Percentiles rank a stretch among this genome's conserved stretches.
These are phyloP conservation scores for Parachaetomium inaequale DNA, from an alignment of 495 filamentous ascomycete species.

Conservation along the genomic window DNA sequence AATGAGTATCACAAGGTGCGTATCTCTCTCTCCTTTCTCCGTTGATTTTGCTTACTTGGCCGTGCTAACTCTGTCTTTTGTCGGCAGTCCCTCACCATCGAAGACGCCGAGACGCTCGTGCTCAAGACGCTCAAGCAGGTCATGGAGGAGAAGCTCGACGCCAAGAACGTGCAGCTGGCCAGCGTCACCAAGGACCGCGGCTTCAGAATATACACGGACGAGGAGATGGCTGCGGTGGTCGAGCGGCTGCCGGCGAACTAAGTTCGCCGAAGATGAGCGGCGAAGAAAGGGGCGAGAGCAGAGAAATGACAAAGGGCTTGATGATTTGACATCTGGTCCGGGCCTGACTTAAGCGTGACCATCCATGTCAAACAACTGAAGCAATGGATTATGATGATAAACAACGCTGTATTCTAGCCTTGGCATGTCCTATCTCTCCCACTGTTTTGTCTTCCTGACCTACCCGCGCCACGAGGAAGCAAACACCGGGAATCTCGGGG, in stretches of 20 bases:
- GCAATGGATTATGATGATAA: neutral
- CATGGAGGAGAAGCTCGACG: slow-evolving; percentile 99
- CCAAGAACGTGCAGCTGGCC: slow-evolving; percentile 96
- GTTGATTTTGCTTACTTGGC: neutral
- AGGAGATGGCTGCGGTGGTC: slow-evolving; percentile 91
- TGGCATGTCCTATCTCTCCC: neutral
- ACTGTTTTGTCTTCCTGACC: neutral
- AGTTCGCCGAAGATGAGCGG: slow-evolving; percentile 1
- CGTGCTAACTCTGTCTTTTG: slow-evolving; percentile 17
- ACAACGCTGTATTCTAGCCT: neutral
- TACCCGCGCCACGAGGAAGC: neutral
- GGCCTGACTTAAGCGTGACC: neutral
- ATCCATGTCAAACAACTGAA: neutral
- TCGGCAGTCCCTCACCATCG: slow-evolving; percentile 78
- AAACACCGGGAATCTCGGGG: neutral
- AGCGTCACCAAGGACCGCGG: slow-evolving; percentile 97
- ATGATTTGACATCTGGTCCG: neutral
- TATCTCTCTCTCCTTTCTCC: neutral
- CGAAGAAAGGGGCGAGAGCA: neutral
- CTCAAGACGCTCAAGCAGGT: slow-evolving; percentile 99
- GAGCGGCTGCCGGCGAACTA: slow-evolving; percentile 61
- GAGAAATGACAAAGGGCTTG: neutral
- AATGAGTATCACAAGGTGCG: slow-evolving; percentile 90
- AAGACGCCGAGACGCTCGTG: slow-evolving; percentile 90
- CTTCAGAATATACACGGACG: slow-evolving; percentile 95